These are phyloP conservation scores for Scleroderma bovista DNA, from an alignment of 768 basidiomycete genomes.

Conservation along the genomic window DNA sequence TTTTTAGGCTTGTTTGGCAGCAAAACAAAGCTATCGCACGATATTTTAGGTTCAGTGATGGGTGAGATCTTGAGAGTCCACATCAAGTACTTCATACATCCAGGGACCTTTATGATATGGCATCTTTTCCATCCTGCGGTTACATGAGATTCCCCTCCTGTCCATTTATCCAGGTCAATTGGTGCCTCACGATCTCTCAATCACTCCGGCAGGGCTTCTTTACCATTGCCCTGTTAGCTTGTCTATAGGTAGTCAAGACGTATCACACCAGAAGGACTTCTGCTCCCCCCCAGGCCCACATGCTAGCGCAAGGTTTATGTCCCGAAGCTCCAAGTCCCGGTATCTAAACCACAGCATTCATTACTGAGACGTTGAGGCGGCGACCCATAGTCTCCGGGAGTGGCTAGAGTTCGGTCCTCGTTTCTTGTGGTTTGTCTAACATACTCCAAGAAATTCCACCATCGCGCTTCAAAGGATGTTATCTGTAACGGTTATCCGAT, in stretches of 20 bases:
- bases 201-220: no score
- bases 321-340: background rate
- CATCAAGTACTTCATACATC: no score
- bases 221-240: background rate
- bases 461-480: slow-evolving; percentile 20
- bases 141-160: no score
- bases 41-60: no score
- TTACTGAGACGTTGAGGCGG: slow-evolving; percentile 33
- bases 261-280: slow-evolving; percentile 7
- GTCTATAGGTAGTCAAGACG: background rate
- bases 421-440: no score
- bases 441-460: slow-evolving; percentile 14
- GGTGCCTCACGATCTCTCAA: no score
- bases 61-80: no score
- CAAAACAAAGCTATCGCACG: no score
- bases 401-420: background rate
- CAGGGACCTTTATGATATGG: no score
- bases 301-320: background rate
- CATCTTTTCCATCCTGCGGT: no score
- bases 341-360: slow-evolving; percentile 29
- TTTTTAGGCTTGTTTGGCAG: no score
- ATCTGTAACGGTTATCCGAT: slow-evolving; percentile 11
- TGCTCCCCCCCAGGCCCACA: background rate
- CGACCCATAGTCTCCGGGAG: slow-evolving; percentile 26
- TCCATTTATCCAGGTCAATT: no score